These are phyloP conservation scores for Ilex asprella DNA, from an alignment of 257 asterid species.

Conservation along the genomic window DNA sequence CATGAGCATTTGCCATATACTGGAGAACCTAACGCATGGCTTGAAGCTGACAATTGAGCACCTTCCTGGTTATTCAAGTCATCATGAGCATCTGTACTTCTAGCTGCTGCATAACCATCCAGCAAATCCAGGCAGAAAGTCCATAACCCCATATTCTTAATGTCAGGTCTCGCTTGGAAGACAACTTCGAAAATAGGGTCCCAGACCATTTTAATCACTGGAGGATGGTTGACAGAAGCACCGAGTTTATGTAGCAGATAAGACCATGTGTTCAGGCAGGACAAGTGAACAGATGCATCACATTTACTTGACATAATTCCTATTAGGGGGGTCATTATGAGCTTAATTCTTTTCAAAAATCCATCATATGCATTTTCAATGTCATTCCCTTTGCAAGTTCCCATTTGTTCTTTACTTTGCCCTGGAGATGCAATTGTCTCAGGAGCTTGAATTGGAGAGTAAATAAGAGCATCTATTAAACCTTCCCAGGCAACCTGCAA, in stretches of 20 bases:
- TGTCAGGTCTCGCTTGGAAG: slow-evolving; percentile 50
- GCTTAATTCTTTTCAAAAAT: slow-evolving; percentile 46
- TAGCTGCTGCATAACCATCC: slow-evolving; percentile 41
- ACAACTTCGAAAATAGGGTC: slow-evolving; percentile 58
- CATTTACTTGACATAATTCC: slow-evolving; percentile 69
- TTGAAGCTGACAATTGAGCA: slow-evolving; percentile 14
- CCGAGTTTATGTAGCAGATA: slow-evolving; percentile 71
- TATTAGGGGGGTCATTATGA: slow-evolving; percentile 62
- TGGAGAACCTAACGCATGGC: slow-evolving; percentile 18
- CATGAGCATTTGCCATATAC: slow-evolving; percentile 35
- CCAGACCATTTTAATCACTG: slow-evolving; percentile 46
- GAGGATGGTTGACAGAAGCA: slow-evolving; percentile 35
- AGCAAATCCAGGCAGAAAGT: slow-evolving; percentile 58
- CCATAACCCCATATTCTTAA: slow-evolving; percentile 47
- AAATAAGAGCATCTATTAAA: slow-evolving; percentile 57
- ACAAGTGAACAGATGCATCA: slow-evolving; percentile 52
- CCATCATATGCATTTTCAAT: slow-evolving; percentile 25
- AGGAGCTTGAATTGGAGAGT: slow-evolving; percentile 34
- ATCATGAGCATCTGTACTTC: slow-evolving; percentile 21
- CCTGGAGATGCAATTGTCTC: slow-evolving; percentile 13
- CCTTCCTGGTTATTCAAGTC: slow-evolving; percentile 25
- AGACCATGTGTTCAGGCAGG: slow-evolving; percentile 84
- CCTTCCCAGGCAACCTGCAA: slow-evolving; percentile 83
- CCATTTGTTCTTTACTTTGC: slow-evolving; percentile 15
- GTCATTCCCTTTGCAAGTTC: slow-evolving; percentile 21